Percentiles rank a stretch among this genome's conserved stretches.
phyloP scores from a whole-genome alignment of 2,329 filamentous ascomycete genomes.

The Fonsecaea multimorphosa region DNA sequence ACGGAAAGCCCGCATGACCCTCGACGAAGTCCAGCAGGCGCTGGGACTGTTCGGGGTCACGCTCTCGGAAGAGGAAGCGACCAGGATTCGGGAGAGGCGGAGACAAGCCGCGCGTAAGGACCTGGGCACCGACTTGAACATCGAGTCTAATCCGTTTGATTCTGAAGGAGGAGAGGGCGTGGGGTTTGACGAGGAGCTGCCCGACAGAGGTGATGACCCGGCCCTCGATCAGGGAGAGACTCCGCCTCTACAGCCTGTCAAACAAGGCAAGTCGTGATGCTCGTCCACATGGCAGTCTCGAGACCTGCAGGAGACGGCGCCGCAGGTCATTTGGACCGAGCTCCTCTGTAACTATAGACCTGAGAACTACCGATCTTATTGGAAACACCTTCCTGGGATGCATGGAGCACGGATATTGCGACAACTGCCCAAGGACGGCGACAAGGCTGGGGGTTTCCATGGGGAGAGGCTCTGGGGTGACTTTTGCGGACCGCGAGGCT shows the following conservation, averaged over 20 bases:
- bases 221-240: neutral
- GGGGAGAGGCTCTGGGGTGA: no score
- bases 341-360: neutral
- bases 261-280: neutral
- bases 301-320: neutral
- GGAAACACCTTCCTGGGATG: neutral
- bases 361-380: neutral
- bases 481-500: neutral
- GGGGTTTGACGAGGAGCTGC: constrained; percentile 6
- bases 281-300: neutral
- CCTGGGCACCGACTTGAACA: neutral
- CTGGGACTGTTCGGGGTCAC: constrained; percentile 21
- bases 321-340: neutral
- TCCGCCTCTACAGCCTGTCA: neutral
- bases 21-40: constrained; percentile 26
- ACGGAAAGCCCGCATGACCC: constrained; percentile 25
- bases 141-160: constrained; percentile 9
- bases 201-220: neutral
- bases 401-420: no score
- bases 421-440: neutral
- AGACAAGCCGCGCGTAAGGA: neutral
- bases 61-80: constrained; percentile 11
- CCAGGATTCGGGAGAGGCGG: neutral
- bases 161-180: neutral
- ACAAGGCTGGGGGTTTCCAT: constrained; percentile 4